Percentiles rank a stretch among this genome's conserved stretches.
Conservation (phyloP, 208 protist species). For the Balamuthia mandrillaris region DNA sequence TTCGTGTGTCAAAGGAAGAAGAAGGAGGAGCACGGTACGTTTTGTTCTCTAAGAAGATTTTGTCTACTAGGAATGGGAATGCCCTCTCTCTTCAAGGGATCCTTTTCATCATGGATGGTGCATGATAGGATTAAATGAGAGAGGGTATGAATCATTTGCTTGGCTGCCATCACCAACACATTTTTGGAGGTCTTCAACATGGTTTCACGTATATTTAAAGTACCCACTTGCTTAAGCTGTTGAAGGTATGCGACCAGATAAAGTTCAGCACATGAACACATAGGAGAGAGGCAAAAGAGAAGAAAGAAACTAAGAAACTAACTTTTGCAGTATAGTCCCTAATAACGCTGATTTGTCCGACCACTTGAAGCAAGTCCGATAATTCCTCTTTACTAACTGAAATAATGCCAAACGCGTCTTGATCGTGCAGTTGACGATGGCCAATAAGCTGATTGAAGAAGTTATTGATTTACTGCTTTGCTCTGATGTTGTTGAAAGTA, state of each 20-base stretch:
- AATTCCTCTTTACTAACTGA: neutral
- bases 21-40: neutral
- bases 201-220: conserved; percentile 11
- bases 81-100: neutral
- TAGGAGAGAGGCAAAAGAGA: no score
- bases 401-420: conserved; percentile 24
- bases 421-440: neutral
- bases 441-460: neutral
- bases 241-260: neutral
- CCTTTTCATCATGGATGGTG: conserved; percentile 19
- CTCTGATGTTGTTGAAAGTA: neutral
- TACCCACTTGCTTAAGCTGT: neutral
- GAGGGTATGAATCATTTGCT: neutral
- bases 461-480: neutral
- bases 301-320: no score
- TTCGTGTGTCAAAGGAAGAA: neutral
- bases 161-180: no score
- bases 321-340: conserved; percentile 2
- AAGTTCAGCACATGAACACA: neutral
- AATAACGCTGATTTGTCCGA: neutral
- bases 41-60: conserved; percentile 16
- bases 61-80: conserved; percentile 28
- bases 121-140: conserved; percentile 20
- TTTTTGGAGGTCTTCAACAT: no score
- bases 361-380: conserved; percentile 13